Percentiles rank a stretch among this genome's conserved stretches.
phyloP scores from a whole-genome alignment of 108 stramenopile genomes.

The Pseudonitzschia delicatissima region DNA sequence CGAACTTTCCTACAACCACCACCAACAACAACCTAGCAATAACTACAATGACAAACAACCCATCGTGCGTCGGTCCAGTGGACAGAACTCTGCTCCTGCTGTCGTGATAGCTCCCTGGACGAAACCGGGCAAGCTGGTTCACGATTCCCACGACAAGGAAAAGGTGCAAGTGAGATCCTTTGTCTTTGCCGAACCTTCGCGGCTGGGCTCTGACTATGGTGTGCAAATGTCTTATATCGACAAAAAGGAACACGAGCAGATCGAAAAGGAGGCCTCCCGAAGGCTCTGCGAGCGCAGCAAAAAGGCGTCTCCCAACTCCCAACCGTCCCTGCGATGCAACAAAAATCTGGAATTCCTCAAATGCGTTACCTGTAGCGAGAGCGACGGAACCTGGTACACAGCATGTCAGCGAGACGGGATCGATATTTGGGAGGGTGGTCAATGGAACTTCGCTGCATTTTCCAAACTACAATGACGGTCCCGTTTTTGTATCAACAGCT shows the following conservation, averaged over 20 bases:
- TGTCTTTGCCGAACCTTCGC: slow-evolving; percentile 13
- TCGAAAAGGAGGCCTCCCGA: not conserved
- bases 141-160: not conserved
- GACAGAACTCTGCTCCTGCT: no score
- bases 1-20: not conserved
- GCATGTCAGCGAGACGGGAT: slow-evolving; percentile 11
- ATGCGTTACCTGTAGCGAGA: slow-evolving; percentile 18
- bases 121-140: not conserved
- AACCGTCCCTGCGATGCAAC: slow-evolving; percentile 9
- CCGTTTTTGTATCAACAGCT: slow-evolving; percentile 23
- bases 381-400: slow-evolving; percentile 24
- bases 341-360: slow-evolving; percentile 16
- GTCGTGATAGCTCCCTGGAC: slow-evolving; percentile 30
- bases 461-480: slow-evolving; percentile 30
- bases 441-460: slow-evolving; percentile 1
- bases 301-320: not conserved
- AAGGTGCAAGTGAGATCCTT: slow-evolving; percentile 16
- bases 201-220: slow-evolving; percentile 15
- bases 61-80: not conserved
- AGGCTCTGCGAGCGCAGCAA: slow-evolving; percentile 11
- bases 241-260: not conserved
- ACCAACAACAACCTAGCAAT: not conserved
- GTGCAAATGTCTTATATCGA: slow-evolving; percentile 4
- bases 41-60: no score
- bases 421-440: slow-evolving; percentile 12